Evolutionary conservation across 1,139 yeast genomes (phyloP).

Genomic region (Taiozyma sp.): DNA sequence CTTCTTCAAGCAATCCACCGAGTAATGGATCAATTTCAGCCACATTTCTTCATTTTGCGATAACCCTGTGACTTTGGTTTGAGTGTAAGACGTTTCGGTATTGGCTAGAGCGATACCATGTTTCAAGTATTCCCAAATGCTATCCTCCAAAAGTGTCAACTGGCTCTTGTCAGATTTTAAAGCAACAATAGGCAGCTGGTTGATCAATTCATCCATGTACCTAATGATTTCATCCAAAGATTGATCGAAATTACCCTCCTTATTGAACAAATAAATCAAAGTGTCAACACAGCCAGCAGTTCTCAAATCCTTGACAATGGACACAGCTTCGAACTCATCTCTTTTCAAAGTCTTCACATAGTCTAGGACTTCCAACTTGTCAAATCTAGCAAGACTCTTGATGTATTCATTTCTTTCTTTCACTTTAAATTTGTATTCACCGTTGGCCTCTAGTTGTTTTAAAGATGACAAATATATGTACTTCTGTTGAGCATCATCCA

Average conservation of each 20-base stretch:
- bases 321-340: conserved; percentile 19
- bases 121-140: conserved; percentile 31
- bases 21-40: conserved; percentile 32
- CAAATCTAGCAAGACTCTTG: conserved; percentile 28
- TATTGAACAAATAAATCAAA: conserved; percentile 29
- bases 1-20: conserved; percentile 29
- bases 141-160: conserved; percentile 18
- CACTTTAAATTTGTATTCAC: conserved; percentile 9
- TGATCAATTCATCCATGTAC: conserved; percentile 20
- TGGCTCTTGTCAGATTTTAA: conserved; percentile 17
- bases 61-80: conserved; percentile 2
- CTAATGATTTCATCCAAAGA: conserved; percentile 30
- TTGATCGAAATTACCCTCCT: conserved; percentile 24
- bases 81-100: conserved; percentile 15
- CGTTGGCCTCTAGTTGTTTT: conserved; percentile 16
- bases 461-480: conserved; percentile 21
- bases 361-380: conserved; percentile 20
- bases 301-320: conserved; percentile 27
- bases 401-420: conserved; percentile 29
- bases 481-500: conserved; percentile 26
- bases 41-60: conserved; percentile 34
- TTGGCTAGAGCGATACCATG: conserved; percentile 34
- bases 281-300: conserved; percentile 31
- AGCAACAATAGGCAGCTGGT: conserved; percentile 7
- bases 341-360: conserved; percentile 21